Evolutionary conservation across 1,139 yeast genomes (phyloP).

Genomic region (Blastobotrys buckinghamii): DNA sequence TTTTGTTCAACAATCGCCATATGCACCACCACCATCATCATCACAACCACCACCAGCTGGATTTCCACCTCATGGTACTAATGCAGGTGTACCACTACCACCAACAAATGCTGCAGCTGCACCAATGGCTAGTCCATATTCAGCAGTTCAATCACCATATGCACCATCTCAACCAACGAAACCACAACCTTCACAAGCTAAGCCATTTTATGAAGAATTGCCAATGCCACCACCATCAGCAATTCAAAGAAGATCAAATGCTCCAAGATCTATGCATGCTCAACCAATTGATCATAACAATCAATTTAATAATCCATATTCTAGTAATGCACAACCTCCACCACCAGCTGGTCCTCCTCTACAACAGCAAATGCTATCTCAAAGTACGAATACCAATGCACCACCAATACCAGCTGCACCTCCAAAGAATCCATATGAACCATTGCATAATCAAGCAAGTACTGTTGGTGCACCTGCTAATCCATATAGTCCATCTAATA

Average conservation of each 20-base stretch:
- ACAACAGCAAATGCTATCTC: too few relatives aligned
- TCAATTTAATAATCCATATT: neutral
- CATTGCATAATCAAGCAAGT: slow-evolving; percentile 3
- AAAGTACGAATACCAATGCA: too few relatives aligned
- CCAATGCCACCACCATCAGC: slow-evolving; percentile 27
- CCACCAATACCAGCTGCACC: neutral
- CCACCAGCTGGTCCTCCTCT: neutral
- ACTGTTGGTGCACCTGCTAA: neutral
- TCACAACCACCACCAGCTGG: slow-evolving; percentile 7
- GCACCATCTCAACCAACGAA: slow-evolving; percentile 10
- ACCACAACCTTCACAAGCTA: slow-evolving; percentile 19
- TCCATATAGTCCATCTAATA: neutral
- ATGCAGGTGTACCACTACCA: too few relatives aligned
- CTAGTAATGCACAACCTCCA: neutral
- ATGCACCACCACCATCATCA: slow-evolving; percentile 12
- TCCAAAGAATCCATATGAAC: slow-evolving; percentile 5
- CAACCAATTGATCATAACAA: neutral
- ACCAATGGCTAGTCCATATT: slow-evolving; percentile 5
- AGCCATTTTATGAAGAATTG: slow-evolving; percentile 52
- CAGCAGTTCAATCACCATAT: slow-evolving; percentile 8
- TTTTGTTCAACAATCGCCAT: slow-evolving; percentile 15
- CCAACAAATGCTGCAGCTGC: too few relatives aligned
- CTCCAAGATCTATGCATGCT: neutral
- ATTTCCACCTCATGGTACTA: too few relatives aligned
- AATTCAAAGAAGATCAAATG: neutral